Percentiles rank a stretch among this genome's conserved stretches.
phyloP scores from a whole-genome alignment of 2,329 filamentous ascomycete species.

The Emmonsia crescens region DNA sequence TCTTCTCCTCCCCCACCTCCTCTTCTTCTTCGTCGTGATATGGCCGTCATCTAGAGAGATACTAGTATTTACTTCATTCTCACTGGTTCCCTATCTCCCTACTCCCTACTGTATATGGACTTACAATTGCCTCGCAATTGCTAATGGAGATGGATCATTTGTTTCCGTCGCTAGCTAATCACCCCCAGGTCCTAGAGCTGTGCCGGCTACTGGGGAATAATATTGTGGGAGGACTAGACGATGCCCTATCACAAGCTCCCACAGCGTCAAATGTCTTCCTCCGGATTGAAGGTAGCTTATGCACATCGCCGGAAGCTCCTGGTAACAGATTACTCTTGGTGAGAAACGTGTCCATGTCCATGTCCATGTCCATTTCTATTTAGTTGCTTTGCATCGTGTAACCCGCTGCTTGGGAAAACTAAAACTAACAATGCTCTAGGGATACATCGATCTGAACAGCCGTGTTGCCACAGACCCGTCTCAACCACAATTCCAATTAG shows the following conservation, averaged over 20 bases:
- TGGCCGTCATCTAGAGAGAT: too few species aligned
- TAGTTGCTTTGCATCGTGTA: not conserved
- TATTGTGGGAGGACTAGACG: not conserved
- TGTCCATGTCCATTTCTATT: not conserved
- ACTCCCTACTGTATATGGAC: not conserved
- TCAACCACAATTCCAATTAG: not conserved
- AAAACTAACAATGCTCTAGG: not conserved
- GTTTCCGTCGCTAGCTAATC: not conserved
- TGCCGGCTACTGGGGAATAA: conserved; percentile 1
- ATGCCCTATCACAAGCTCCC: not conserved
- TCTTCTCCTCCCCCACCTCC: not conserved
- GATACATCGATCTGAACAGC: conserved; percentile 1
- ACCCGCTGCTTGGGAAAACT: not conserved
- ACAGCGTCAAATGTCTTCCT: not conserved
- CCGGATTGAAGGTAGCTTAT: not conserved
- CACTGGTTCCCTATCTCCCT: not conserved
- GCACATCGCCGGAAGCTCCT: not conserved
- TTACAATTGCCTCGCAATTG: not conserved
- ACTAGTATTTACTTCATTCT: not conserved
- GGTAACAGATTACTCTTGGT: conserved; percentile 1
- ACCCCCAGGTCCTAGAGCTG: not conserved
- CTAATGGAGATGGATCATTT: not conserved
- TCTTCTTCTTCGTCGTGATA: too few species aligned
- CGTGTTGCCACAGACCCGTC: not conserved
- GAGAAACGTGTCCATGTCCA: not conserved